A percentile compares a stretch with the other conserved stretches of the same genome.
phyloP scores from a whole-genome alignment of 495 filamentous ascomycete species.

The Cercophora scortea region DNA sequence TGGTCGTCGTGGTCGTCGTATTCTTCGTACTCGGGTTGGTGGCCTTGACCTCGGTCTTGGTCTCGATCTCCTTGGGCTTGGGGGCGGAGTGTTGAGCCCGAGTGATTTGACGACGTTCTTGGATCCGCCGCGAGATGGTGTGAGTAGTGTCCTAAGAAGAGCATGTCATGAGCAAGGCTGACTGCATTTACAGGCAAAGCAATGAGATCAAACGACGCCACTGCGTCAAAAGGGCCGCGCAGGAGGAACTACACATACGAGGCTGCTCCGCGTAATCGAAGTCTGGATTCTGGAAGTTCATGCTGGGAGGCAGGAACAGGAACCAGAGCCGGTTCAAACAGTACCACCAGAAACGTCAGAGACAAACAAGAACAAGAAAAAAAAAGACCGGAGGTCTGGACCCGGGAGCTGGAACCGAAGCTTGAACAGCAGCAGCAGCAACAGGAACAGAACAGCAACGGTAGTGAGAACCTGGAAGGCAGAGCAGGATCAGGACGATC shows the following conservation, averaged over 20 bases:
- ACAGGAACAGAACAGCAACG: background rate
- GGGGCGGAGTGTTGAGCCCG: background rate
- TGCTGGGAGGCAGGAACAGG: background rate
- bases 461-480: background rate
- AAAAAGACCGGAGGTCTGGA: too few relatives aligned
- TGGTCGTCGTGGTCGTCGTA: background rate
- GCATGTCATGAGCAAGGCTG: background rate
- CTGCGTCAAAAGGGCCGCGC: background rate
- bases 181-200: background rate
- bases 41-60: constrained; percentile 8
- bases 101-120: background rate
- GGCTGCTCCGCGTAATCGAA: constrained; percentile 20
- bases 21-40: background rate
- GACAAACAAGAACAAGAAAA: too few relatives aligned
- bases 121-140: constrained; percentile 4
- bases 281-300: constrained; percentile 19
- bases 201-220: background rate
- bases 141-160: constrained; percentile 5
- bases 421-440: background rate
- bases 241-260: constrained; percentile 16
- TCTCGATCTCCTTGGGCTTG: background rate
- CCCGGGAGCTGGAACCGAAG: background rate
- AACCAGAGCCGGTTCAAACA: too few relatives aligned
- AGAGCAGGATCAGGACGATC: too few relatives aligned
- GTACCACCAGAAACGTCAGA: too few relatives aligned